Conservation (phyloP, 139 green algal genomes). For the Picochlorum sp. region DNA sequence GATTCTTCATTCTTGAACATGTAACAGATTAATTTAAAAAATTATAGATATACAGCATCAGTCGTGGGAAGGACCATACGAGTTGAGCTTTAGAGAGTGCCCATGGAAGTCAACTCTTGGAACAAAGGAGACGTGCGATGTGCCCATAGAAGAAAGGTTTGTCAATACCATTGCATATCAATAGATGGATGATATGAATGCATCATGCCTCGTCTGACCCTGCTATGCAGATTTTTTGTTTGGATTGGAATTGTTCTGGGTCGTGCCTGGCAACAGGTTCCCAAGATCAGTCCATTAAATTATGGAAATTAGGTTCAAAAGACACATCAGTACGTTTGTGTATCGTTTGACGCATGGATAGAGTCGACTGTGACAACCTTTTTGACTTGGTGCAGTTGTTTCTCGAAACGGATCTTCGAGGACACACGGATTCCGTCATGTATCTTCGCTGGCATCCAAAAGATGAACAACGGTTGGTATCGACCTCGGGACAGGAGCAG, state of each 20-base stretch:
- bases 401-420: conserved; percentile 18
- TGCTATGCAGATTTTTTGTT: conserved; percentile 18
- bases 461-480: conserved; percentile 20
- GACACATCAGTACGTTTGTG: background rate
- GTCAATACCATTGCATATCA: too few relatives aligned
- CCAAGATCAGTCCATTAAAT: conserved; percentile 20
- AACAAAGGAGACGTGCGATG: too few relatives aligned
- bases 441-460: conserved; percentile 27
- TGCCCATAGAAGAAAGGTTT: too few relatives aligned
- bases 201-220: background rate
- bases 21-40: too few relatives aligned
- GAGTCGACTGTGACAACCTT: too few relatives aligned
- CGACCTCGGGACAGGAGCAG: conserved; percentile 15
- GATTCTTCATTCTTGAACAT: too few relatives aligned
- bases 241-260: conserved; percentile 24
- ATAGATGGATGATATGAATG: background rate
- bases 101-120: too few relatives aligned
- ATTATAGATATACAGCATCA: too few relatives aligned
- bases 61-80: too few relatives aligned
- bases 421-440: conserved; percentile 22
- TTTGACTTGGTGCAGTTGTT: conserved; percentile 11
- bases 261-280: conserved; percentile 27
- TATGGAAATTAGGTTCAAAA: conserved; percentile 17
- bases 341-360: background rate
- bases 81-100: too few relatives aligned